phyloP scores from a whole-genome alignment of 2,329 filamentous ascomycete species.

The Aspergillus terreus region DNA sequence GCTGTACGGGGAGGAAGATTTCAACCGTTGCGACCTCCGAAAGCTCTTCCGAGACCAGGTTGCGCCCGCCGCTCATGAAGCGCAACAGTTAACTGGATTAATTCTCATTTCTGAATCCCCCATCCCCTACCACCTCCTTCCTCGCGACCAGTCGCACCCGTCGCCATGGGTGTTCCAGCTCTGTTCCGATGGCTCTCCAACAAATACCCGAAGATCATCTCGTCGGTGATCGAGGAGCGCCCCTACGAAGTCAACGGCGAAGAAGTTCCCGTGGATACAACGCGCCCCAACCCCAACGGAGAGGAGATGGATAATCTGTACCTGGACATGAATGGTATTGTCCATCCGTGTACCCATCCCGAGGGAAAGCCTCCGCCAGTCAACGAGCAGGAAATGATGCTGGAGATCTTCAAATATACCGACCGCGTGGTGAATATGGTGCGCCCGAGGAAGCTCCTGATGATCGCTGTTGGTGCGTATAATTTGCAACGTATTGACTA shows the following conservation, averaged over 20 bases:
- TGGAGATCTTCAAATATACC: constrained; percentile 98
- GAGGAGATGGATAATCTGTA: constrained; percentile 98
- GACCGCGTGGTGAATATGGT: constrained; percentile 99
- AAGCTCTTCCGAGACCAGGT: constrained; percentile 1
- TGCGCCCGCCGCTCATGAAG: constrained; percentile 15
- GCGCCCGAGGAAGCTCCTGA: constrained; percentile 86
- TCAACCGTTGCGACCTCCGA: not conserved
- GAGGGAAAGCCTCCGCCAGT: constrained; percentile 87
- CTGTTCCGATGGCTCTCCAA: constrained; percentile 94
- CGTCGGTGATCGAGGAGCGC: constrained; percentile 80
- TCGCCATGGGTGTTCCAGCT: constrained; percentile 82
- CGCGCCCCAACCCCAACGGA: constrained; percentile 85
- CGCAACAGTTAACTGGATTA: constrained; percentile 9
- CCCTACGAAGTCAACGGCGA: constrained; percentile 79
- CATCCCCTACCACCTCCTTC: not conserved
- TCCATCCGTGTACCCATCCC: constrained; percentile 96
- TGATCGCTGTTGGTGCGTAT: constrained; percentile 83
- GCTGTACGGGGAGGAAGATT: not conserved
- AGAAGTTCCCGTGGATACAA: constrained; percentile 78
- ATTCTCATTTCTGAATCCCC: constrained; percentile 3
- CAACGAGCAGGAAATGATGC: constrained; percentile 99
- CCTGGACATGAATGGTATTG: constrained; percentile 98
- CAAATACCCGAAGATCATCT: constrained; percentile 98
- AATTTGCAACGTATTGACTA: not conserved
- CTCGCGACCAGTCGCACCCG: constrained; percentile 1